Evolutionary conservation across 2,329 filamentous ascomycete genomes (phyloP).

Genomic region (Clathrospora elynae): DNA sequence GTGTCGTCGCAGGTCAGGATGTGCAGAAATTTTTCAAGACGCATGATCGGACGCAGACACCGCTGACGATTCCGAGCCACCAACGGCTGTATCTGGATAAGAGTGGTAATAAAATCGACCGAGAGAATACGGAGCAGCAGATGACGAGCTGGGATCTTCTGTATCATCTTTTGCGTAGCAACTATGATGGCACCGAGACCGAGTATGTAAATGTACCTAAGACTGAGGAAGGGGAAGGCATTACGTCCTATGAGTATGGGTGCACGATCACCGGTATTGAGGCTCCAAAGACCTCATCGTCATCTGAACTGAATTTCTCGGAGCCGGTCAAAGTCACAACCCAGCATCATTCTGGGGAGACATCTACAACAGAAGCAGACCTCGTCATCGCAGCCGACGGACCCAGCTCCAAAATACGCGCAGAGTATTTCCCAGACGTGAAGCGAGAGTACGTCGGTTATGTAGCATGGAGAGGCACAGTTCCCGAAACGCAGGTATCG

Average conservation of each 20-base stretch:
- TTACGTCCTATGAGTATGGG: slow-evolving; percentile 24
- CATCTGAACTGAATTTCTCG: slow-evolving; percentile 1
- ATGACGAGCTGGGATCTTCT: slow-evolving; percentile 41
- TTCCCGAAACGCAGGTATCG: slow-evolving; percentile 26
- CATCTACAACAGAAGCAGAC: slow-evolving; percentile 15
- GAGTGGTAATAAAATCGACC: slow-evolving; percentile 23
- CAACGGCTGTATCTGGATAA: slow-evolving; percentile 30
- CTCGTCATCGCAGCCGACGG: slow-evolving; percentile 36
- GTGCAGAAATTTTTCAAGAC: slow-evolving; percentile 29
- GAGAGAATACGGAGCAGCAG: slow-evolving; percentile 25
- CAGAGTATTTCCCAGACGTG: slow-evolving; percentile 20
- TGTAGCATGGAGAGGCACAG: slow-evolving; percentile 36
- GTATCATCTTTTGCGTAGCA: slow-evolving; percentile 33
- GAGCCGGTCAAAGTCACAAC: slow-evolving; percentile 13
- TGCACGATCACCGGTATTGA: slow-evolving; percentile 22
- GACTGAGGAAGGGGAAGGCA: slow-evolving; percentile 19
- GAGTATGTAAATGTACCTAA: slow-evolving; percentile 23
- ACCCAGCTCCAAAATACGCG: slow-evolving; percentile 28
- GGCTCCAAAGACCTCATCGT: slow-evolving; percentile 3
- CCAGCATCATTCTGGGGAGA: slow-evolving; percentile 15
- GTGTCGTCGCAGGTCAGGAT: slow-evolving; percentile 30
- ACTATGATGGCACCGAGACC: slow-evolving; percentile 32
- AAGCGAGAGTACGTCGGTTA: slow-evolving; percentile 34
- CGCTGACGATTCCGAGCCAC: slow-evolving; percentile 24
- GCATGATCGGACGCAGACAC: slow-evolving; percentile 26